phyloP scores from a whole-genome alignment of 495 filamentous ascomycete species.

The Aspergillus sclerotiicarbonarius region DNA sequence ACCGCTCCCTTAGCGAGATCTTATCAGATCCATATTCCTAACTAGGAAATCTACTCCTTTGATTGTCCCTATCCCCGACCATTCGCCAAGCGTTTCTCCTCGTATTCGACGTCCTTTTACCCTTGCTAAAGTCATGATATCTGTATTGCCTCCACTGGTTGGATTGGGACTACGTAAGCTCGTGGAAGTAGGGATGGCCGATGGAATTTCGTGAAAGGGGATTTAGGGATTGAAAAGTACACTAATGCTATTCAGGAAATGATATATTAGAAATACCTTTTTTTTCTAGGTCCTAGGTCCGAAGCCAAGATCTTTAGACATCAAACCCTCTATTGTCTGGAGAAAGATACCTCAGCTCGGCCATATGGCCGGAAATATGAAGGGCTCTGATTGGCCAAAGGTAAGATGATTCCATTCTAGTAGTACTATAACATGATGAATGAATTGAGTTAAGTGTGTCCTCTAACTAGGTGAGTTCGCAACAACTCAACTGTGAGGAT shows the following conservation, averaged over 20 bases:
- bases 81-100: conserved; percentile 2
- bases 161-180: background rate
- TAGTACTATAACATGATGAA: background rate
- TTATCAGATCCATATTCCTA: conserved; percentile 11
- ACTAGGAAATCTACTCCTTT: background rate
- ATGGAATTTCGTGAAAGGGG: background rate
- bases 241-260: background rate
- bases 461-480: background rate
- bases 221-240: background rate
- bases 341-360: background rate
- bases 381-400: background rate
- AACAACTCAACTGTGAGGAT: too few species aligned
- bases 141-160: background rate
- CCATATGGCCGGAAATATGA: background rate
- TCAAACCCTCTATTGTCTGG: background rate
- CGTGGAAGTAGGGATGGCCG: background rate
- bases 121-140: background rate
- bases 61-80: background rate
- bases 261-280: too few species aligned
- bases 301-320: background rate
- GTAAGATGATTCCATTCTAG: background rate
- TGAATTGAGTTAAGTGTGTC: background rate
- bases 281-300: background rate
- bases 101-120: background rate
- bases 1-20: background rate